phyloP scores from a whole-genome alignment of 75 land plant species.

The Cunninghamia lanceolata region DNA sequence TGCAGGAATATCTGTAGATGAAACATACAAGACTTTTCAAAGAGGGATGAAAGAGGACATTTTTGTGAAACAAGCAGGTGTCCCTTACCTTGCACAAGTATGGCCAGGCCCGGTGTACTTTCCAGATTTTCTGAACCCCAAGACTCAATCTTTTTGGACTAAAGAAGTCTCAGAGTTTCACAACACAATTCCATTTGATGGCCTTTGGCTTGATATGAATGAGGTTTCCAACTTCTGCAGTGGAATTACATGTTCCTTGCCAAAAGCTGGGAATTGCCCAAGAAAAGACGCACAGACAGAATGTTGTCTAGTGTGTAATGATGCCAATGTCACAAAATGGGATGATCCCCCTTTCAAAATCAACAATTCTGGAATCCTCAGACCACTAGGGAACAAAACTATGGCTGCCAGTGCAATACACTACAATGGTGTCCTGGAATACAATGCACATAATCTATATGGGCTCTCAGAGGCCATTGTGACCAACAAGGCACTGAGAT shows the following conservation, averaged over 20 bases:
- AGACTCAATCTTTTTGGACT: slow-evolving; percentile 47
- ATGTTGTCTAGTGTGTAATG: slow-evolving; percentile 34
- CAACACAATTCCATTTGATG: slow-evolving; percentile 64
- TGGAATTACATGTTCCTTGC: slow-evolving; percentile 29
- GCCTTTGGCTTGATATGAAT: slow-evolving; percentile 94
- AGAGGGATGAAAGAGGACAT: slow-evolving; percentile 70
- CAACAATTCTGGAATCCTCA: slow-evolving; percentile 31
- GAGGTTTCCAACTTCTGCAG: slow-evolving; percentile 43
- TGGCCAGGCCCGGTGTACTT: slow-evolving; percentile 93
- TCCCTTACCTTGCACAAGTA: slow-evolving; percentile 69
- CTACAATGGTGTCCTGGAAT: slow-evolving; percentile 56
- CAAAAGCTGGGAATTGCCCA: slow-evolving; percentile 16
- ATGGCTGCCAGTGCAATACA: slow-evolving; percentile 50
- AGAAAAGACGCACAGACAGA: slow-evolving; percentile 32
- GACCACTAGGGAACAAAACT: slow-evolving; percentile 43
- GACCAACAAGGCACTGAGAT: slow-evolving; percentile 52
- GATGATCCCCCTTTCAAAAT: slow-evolving; percentile 80
- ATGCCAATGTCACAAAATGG: slow-evolving; percentile 36
- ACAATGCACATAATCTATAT: slow-evolving; percentile 72
- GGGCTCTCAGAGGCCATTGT: slow-evolving; percentile 61
- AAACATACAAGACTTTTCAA: slow-evolving; percentile 50
- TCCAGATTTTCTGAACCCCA: slow-evolving; percentile 83
- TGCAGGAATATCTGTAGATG: slow-evolving; percentile 57
- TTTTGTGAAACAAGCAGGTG: slow-evolving; percentile 56
- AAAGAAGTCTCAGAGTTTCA: slow-evolving; percentile 59